Percentiles rank a stretch among this genome's conserved stretches.
Evolutionary conservation across 1,284 basidiomycete species (phyloP).

Genomic region (Flammula alnicola): DNA sequence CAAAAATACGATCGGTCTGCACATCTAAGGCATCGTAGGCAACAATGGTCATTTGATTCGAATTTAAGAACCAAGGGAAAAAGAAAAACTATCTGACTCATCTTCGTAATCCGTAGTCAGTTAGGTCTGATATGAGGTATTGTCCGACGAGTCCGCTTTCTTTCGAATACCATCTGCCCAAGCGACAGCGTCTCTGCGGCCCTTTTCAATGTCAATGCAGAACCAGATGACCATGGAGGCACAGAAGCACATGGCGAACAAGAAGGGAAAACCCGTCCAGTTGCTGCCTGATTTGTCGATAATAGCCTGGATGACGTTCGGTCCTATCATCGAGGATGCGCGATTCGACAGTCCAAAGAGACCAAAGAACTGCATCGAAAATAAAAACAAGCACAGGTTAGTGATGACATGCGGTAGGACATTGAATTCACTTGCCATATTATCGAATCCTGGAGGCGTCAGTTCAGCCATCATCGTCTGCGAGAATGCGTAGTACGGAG

Average conservation of each 20-base stretch:
- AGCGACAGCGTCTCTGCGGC: conserved; percentile 55
- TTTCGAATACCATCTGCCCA: conserved; percentile 26
- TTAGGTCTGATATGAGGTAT: neutral
- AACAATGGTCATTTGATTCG: no score
- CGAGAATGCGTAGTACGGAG: conserved; percentile 85
- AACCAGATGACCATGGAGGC: conserved; percentile 77
- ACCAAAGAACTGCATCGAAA: conserved; percentile 65
- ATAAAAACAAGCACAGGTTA: neutral
- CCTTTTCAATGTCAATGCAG: conserved; percentile 71
- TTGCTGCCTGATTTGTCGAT: conserved; percentile 74
- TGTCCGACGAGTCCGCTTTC: conserved; percentile 11
- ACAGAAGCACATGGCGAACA: conserved; percentile 70
- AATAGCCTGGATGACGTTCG: conserved; percentile 80
- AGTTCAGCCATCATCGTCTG: conserved; percentile 91
- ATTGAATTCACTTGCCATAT: conserved; percentile 57
- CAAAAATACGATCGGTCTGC: no score
- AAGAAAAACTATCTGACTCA: neutral
- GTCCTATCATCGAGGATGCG: conserved; percentile 82
- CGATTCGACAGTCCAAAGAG: conserved; percentile 84
- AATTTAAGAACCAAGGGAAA: no score
- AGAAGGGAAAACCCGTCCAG: conserved; percentile 84
- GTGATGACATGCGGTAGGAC: neutral
- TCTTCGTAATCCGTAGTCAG: neutral
- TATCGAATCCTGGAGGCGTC: conserved; percentile 81
- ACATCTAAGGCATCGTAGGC: no score